These are phyloP conservation scores for Phytophthora europaea DNA, from an alignment of 352 stramenopile genomes.

Conservation along the genomic window DNA sequence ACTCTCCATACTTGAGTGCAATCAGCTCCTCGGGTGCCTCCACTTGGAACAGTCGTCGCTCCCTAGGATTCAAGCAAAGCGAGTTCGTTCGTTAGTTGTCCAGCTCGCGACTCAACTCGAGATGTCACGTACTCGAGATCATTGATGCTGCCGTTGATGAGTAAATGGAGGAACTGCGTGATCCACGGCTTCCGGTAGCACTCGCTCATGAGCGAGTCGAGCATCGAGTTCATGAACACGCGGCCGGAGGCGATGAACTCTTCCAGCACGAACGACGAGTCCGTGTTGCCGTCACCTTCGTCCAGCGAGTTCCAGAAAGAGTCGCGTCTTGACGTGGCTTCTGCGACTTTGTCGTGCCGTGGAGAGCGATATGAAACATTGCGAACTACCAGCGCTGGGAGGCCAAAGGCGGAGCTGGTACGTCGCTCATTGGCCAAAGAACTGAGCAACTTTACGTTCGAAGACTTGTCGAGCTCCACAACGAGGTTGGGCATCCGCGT, in stretches of 20 bases:
- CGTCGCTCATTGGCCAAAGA: conserved; percentile 70
- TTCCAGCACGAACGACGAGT: conserved; percentile 67
- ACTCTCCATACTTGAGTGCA: conserved; percentile 59
- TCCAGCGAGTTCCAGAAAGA: conserved; percentile 54
- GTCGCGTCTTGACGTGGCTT: conserved; percentile 42
- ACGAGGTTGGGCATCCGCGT: conserved; percentile 76
- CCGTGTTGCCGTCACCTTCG: conserved; percentile 38
- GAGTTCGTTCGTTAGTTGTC: conserved; percentile 2
- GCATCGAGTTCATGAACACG: conserved; percentile 79
- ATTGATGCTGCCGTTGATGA: conserved; percentile 69
- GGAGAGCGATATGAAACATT: conserved; percentile 61
- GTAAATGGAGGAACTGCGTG: conserved; percentile 69
- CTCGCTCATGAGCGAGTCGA: conserved; percentile 82
- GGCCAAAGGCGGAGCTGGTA: conserved; percentile 45
- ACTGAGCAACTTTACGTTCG: conserved; percentile 85
- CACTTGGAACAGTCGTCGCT: conserved; percentile 76
- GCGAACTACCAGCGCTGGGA: conserved; percentile 47
- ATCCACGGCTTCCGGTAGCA: conserved; percentile 85
- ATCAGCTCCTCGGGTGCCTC: conserved; percentile 62
- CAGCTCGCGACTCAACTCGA: conserved; percentile 9
- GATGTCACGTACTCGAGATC: conserved; percentile 56
- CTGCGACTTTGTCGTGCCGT: conserved; percentile 31
- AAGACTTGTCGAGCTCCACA: conserved; percentile 75
- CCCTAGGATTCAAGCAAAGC: conserved; percentile 36
- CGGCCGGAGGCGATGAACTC: conserved; percentile 80